These are phyloP conservation scores for Colletotrichum chlorophyti DNA, from an alignment of 2,329 filamentous ascomycete species.

Conservation along the genomic window DNA sequence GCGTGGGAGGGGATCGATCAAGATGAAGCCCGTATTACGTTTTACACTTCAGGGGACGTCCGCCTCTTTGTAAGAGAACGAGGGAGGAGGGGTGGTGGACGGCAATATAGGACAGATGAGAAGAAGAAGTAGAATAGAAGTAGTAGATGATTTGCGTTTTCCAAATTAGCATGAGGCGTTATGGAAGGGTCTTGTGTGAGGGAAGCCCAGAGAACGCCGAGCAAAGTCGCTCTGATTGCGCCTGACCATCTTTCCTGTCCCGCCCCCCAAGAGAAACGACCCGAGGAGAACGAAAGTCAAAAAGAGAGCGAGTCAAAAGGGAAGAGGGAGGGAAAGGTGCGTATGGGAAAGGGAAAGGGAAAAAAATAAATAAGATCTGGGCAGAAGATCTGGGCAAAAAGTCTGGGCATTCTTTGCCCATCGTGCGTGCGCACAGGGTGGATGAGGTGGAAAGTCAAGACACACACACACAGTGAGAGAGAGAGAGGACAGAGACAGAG, in stretches of 20 bases:
- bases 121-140: too few species aligned
- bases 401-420: background rate
- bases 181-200: too few species aligned
- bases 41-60: too few species aligned
- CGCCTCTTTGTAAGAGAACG: background rate
- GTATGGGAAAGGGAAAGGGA: too few species aligned
- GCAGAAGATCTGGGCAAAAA: background rate
- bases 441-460: too few species aligned
- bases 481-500: background rate
- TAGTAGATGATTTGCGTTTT: too few species aligned
- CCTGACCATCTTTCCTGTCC: slow-evolving; percentile 6
- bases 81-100: too few species aligned
- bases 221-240: slow-evolving; percentile 13
- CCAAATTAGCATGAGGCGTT: too few species aligned
- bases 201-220: slow-evolving; percentile 22
- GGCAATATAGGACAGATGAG: too few species aligned
- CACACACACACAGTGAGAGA: background rate
- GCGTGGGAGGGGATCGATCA: background rate
- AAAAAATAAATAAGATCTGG: background rate
- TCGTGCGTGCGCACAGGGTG: too few species aligned
- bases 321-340: background rate
- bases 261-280: slow-evolving; percentile 18
- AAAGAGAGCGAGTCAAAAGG: background rate
- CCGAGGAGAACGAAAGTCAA: background rate
- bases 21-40: background rate